Evolutionary conservation across 768 basidiomycete genomes (phyloP), one percentile per base, ranked within the genome.

Genomic region (Pleurotus cornucopiae): DNA sequence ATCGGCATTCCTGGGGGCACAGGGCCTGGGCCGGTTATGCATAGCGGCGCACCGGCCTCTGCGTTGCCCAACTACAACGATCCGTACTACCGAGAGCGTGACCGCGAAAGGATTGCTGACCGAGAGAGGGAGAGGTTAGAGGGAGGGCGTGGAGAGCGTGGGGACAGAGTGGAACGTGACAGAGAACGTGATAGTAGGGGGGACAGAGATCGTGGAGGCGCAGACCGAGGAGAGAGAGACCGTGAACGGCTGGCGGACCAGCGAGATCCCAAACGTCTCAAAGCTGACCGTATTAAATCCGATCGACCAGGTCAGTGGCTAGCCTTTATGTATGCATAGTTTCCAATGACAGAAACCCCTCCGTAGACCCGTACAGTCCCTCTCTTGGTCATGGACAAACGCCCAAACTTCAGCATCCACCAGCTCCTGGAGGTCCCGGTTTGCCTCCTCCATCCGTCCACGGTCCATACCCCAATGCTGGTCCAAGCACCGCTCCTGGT

Each of bases 221-320:
- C 53, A 45, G 59, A 60, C 16, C 67, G 73, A 47, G 61, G 57
- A 38, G 77, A 80, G 51, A 68, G 76, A 46, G 78, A 79, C 1
- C 68, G 80, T 21, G 78, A 79, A n/a, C 69, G 76, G 12, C 69
- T 76, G 4, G 57, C 60, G 4, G 73, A 75, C 56, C 76, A 78
- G 58, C 72, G 85, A 41, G 86, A 88, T 58, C 71, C 80, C 13
- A 87, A 86, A 67, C 76, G 86, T 49, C 72, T 81, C 58, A 87
- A 86, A 66, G 77, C 49, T 6, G 60, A 61, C 18, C 57, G 60
- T 44, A 61, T 61, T 39, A 61, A 84, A 62, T 64, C 60, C 53
- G 72, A 71, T 62, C 64, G 73, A 49, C 67, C 67, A 62, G 70
- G 70, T 71, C 54, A 43, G 54, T 63, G n/a, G 23, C 43, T 57